Base-by-base conservation (phyloP, 1,284 basidiomycete species). In the Malassezia pachydermatis region DNA sequence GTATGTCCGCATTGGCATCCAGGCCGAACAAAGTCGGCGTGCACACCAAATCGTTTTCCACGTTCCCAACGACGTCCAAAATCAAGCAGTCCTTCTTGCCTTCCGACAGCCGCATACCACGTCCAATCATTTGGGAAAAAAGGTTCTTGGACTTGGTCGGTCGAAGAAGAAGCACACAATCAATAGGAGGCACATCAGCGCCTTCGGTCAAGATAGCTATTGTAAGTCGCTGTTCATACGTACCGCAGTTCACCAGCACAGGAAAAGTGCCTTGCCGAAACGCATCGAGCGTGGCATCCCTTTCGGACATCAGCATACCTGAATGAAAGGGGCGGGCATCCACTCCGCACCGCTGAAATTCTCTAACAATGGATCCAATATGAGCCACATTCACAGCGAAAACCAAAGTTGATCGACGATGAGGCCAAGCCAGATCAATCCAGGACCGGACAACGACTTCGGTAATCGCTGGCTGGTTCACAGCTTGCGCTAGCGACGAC, bases 111-210 rank as follows among this genome's bases (percentile, higher is more conserved):
- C 92, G 78, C 78, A 96, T 83, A 7, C 92, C 90, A 44, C 92
- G 79, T 0, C 90, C 92, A 58, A 96, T 87, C 89, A 96, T 98
- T 66, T 96, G 92, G 4, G 84, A 80, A 61, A 90, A 89, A 7
- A 94, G 73, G 68, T 92, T 95, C 25, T 81, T 78, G 10, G 88
- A 94, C 22, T 83, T 78, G 0, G 92, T 95, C 9, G 90, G 73
- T 7, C 72, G 50, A 0, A 69, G 87, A 9, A 96, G 76, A 22
- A 95, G 72, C 7, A 95, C 79, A 57, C 89, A 94, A 64, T 96
- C 92, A 45, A 95, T 86, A 62, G 52, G 54, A 2, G 67, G 67
- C 2, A 70, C 53, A 33, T 70, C 67, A 3, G 67, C 63, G 9
- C 67, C 67, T 24, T 70, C 67, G 2, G 67, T 69, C 57, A 96